Evolutionary conservation across 768 basidiomycete species (phyloP).

Genomic region (Aureoboletus auriporus): DNA sequence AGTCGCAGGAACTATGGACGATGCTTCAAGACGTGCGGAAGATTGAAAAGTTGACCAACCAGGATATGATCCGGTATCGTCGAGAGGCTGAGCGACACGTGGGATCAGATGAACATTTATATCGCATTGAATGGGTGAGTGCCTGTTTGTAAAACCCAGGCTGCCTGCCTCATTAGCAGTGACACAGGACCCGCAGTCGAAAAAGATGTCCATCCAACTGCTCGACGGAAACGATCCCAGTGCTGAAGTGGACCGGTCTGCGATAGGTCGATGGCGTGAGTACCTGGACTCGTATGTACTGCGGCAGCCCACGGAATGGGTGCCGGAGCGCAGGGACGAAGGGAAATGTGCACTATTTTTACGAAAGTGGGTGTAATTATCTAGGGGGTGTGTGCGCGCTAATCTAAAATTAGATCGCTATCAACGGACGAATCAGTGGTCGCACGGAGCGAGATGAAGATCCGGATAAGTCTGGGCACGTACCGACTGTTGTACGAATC

Average conservation of each 20-base stretch:
- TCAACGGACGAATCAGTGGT: conserved; percentile 30
- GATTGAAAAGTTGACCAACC: conserved; percentile 48
- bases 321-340: conserved; percentile 37
- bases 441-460: conserved; percentile 26
- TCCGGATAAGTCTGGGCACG: conserved; percentile 54
- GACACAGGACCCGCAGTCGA: conserved; percentile 50
- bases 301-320: conserved; percentile 69
- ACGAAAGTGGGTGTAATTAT: conserved; percentile 45
- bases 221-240: conserved; percentile 64
- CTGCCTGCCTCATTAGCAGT: conserved; percentile 10
- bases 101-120: conserved; percentile 72
- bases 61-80: conserved; percentile 73
- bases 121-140: conserved; percentile 77
- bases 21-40: conserved; percentile 64
- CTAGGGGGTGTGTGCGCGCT: conserved; percentile 8
- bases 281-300: conserved; percentile 74
- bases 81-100: conserved; percentile 75
- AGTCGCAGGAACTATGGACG: conserved; percentile 81
- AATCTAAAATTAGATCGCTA: conserved; percentile 49
- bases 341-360: conserved; percentile 46
- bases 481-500: conserved; percentile 71
- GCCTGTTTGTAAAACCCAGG: neutral
- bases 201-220: conserved; percentile 57
- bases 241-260: conserved; percentile 47
- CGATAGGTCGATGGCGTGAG: conserved; percentile 61